Conservation (phyloP, 352 stramenopile species). For the Phytophthora agathidicida region DNA sequence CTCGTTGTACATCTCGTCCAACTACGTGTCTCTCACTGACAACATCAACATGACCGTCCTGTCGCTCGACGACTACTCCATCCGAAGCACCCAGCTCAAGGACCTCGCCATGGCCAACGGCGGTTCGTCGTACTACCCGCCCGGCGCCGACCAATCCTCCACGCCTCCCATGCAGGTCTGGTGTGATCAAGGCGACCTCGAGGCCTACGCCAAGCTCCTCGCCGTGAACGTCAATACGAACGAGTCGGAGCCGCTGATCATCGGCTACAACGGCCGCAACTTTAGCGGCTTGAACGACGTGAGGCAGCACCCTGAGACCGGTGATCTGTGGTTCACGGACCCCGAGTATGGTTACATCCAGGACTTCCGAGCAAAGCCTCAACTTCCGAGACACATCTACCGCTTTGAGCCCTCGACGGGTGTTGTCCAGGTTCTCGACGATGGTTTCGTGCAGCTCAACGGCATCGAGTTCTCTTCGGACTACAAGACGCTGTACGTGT, state of each 20-base stretch:
- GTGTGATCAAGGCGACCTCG: conserved; percentile 26
- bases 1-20: conserved; percentile 26
- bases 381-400: conserved; percentile 21
- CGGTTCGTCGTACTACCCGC: conserved; percentile 23
- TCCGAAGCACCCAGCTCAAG: conserved; percentile 17
- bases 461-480: conserved; percentile 27
- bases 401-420: conserved; percentile 32
- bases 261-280: conserved; percentile 27
- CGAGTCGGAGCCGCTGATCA: conserved; percentile 17
- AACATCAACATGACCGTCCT: conserved; percentile 30
- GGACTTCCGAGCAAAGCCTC: conserved; percentile 19
- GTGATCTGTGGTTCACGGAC: conserved; percentile 29
- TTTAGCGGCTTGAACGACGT: conserved; percentile 27
- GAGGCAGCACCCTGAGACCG: conserved; percentile 23
- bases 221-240: conserved; percentile 28
- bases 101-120: conserved; percentile 22
- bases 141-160: conserved; percentile 6
- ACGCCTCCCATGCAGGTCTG: conserved; percentile 28
- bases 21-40: conserved; percentile 14
- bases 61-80: conserved; percentile 18
- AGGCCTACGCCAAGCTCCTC: conserved; percentile 14
- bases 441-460: conserved; percentile 19
- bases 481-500: conserved; percentile 31
- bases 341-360: conserved; percentile 20
- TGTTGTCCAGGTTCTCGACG: conserved; percentile 20